phyloP scores from a whole-genome alignment of 2,329 filamentous ascomycete genomes.

The Leptographium procerum region DNA sequence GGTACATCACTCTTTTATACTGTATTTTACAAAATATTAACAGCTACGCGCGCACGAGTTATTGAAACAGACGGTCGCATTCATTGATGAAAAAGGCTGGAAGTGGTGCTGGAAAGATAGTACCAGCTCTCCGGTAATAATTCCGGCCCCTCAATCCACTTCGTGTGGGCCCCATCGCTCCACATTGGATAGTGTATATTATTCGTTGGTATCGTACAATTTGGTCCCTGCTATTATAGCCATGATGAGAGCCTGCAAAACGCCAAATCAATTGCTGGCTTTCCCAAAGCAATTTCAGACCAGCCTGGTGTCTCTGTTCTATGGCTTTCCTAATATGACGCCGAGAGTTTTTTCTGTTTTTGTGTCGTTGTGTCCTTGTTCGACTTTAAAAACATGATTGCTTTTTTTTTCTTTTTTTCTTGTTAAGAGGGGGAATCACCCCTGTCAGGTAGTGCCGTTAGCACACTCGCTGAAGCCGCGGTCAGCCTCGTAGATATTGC shows the following conservation, averaged over 20 bases:
- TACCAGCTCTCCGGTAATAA: neutral
- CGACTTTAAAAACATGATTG: neutral
- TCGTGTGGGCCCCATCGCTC: neutral
- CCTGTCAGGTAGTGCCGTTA: neutral
- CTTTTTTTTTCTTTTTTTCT: neutral
- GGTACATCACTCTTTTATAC: neutral
- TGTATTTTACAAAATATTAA: neutral
- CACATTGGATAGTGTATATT: neutral
- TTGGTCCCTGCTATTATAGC: neutral
- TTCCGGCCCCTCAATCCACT: neutral
- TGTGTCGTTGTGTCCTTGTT: neutral
- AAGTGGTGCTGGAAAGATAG: neutral
- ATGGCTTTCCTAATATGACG: neutral
- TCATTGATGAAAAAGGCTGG: neutral
- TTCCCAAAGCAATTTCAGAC: neutral
- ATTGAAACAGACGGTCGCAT: neutral
- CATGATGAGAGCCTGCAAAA: too few species aligned
- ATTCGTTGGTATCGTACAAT: neutral
- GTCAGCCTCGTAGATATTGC: slow-evolving; percentile 5
- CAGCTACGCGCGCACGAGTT: neutral
- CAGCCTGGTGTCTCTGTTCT: neutral
- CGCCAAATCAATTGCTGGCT: neutral
- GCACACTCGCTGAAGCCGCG: slow-evolving; percentile 8
- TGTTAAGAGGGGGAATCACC: neutral
- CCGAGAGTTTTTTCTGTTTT: slow-evolving; percentile 1